Evolutionary conservation across 257 asterid species (phyloP), one percentile per base, ranked within the genome.

Genomic region (Nicotiana benthamiana): DNA sequence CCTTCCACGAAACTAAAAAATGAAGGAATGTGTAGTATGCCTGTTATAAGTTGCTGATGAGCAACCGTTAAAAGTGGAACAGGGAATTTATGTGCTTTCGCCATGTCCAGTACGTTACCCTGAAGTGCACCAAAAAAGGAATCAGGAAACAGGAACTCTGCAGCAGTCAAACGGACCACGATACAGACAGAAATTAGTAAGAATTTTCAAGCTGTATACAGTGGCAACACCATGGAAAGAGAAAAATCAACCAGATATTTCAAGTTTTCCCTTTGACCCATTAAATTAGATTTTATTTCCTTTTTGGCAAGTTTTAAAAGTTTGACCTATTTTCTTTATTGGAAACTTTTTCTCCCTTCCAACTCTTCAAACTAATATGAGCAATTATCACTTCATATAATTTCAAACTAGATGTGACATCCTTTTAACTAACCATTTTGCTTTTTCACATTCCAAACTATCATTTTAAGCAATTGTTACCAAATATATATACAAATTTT

Each of bases 31-130:
- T 61, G 46, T 54, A 65, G 20, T 54, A 46, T 87, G 91, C 99
- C 99, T 89, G 99, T 94, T 84, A 95, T 90, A 70, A 95, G 92
- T 88, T 91, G 99, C 89, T 95, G 99, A 91, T 93, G 86, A 82
- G 99, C 89, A 86, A 92, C 90, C 2, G 97, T 82, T 70, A 91
- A 76, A 86, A 95, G 97, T 81, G 95, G 99, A 79, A 93, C 84
- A 40, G 94, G 97, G 83, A 95, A 95, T 48, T 85, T 83, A 32
- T 87, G 86, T 22, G 93, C 88, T 87, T 91, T 93, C 80, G 96
- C 93, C 90, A 81, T 84, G 85, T 90, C 98, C 88, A 93, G 81
- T 64, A 88, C 92, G 68, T 85, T 80, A 54, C 93, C 98, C 99
- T 95, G 64, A 51, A 80, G 82, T 75, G 64, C 82, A 83, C 77